Conservation (phyloP, 2,329 filamentous ascomycete genomes). For the Aspergillus sp. region DNA sequence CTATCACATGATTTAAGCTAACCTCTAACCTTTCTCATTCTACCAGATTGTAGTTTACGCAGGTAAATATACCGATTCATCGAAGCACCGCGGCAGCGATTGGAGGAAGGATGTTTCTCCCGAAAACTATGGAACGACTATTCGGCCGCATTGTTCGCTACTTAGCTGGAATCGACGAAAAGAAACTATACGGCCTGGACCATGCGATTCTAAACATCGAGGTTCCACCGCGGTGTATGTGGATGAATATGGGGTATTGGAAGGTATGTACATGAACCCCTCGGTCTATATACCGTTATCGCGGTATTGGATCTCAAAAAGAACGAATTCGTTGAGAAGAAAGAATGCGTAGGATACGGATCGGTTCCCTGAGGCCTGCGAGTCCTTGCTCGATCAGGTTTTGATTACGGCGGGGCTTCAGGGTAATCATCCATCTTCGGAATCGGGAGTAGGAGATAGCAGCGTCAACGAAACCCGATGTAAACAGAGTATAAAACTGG, state of each 20-base stretch:
- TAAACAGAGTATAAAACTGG: constrained; percentile 6
- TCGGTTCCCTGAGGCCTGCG: constrained; percentile 41
- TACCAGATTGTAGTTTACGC: too few relatives aligned
- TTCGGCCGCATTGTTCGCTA: too few relatives aligned
- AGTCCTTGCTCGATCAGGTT: constrained; percentile 43
- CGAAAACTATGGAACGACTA: too few relatives aligned
- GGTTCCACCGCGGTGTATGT: constrained; percentile 45
- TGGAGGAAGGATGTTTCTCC: too few relatives aligned
- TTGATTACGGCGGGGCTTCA: constrained; percentile 39
- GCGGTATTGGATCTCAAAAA: too few relatives aligned
- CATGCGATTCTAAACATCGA: constrained; percentile 50
- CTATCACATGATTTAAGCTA: too few relatives aligned
- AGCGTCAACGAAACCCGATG: too few relatives aligned
- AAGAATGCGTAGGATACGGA: constrained; percentile 10
- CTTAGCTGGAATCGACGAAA: background rate
- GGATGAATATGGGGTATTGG: constrained; percentile 59
- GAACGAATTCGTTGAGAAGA: background rate
- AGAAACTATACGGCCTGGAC: constrained; percentile 42
- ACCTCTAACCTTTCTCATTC: too few relatives aligned
- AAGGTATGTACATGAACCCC: constrained; percentile 24
- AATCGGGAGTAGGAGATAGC: too few relatives aligned
- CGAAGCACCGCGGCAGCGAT: too few relatives aligned
- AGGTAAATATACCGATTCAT: too few relatives aligned
- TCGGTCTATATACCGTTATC: too few relatives aligned
- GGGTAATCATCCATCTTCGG: constrained; percentile 1